Conservation (phyloP, 192 early-diverging fungal species). For the Thamnidium elegans region DNA sequence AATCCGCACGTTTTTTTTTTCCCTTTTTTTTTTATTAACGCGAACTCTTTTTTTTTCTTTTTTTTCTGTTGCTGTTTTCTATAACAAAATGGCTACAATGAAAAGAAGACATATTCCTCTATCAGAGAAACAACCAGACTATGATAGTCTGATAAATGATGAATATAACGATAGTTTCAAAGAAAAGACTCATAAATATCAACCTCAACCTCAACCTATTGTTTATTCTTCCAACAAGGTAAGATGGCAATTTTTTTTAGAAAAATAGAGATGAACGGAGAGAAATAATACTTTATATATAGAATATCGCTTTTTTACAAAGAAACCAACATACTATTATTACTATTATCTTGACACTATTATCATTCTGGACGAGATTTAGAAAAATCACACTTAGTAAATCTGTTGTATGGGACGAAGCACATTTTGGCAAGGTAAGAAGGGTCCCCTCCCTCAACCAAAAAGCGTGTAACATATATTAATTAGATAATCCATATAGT, state of each 20-base stretch:
- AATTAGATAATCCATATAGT: constrained; percentile 47
- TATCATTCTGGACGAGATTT: constrained; percentile 66
- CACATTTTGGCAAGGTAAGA: constrained; percentile 55
- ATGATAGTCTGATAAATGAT: constrained; percentile 1
- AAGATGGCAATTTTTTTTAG: constrained; percentile 7
- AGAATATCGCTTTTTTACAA: constrained; percentile 42
- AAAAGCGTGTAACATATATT: no score
- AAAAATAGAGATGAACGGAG: not conserved
- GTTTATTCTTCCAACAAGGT: constrained; percentile 51
- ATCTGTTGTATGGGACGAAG: constrained; percentile 76
- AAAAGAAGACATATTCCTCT: constrained; percentile 33
- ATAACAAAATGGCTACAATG: constrained; percentile 26
- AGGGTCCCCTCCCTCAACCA: no score
- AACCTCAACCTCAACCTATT: constrained; percentile 18
- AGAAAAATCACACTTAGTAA: constrained; percentile 57
- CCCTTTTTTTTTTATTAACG: not conserved
- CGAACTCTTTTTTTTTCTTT: constrained; percentile 1
- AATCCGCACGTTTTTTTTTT: no score
- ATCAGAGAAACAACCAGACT: constrained; percentile 1
- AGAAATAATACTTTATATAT: constrained; percentile 8
- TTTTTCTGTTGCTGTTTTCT: not conserved
- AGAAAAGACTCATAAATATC: constrained; percentile 17
- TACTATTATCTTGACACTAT: constrained; percentile 52
- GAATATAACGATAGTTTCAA: not conserved
- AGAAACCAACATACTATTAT: constrained; percentile 49